Percentiles rank a stretch among this genome's conserved stretches.
phyloP scores from a whole-genome alignment of 345 rosid genomes.

The Eucalyptus marginata region DNA sequence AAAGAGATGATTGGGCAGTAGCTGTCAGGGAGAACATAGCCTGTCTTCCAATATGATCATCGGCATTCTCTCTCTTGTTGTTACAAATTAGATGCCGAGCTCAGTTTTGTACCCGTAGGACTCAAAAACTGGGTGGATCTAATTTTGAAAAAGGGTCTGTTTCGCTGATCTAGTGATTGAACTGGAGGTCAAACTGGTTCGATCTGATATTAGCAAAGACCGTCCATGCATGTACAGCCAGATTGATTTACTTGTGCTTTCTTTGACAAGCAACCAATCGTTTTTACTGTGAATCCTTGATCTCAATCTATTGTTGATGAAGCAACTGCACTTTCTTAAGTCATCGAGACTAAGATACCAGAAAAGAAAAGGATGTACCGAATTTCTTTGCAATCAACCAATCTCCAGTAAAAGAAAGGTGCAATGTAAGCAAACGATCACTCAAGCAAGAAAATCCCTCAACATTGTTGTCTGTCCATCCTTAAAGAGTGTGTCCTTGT shows the following conservation, averaged over 20 bases:
- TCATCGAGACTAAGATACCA: neutral
- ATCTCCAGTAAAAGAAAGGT: neutral
- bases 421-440: neutral
- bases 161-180: too few relatives aligned
- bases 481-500: slow-evolving; percentile 57
- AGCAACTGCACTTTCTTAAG: neutral
- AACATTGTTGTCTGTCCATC: slow-evolving; percentile 60
- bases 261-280: neutral
- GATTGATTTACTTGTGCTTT: neutral
- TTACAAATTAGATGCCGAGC: neutral
- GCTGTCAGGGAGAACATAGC: too few relatives aligned
- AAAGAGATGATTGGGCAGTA: too few relatives aligned
- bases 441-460: neutral
- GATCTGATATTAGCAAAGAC: neutral
- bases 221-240: neutral
- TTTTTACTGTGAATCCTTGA: neutral
- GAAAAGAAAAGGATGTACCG: too few relatives aligned
- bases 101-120: neutral
- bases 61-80: too few relatives aligned
- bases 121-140: too few relatives aligned
- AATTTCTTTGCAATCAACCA: neutral
- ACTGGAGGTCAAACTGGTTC: too few relatives aligned
- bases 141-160: too few relatives aligned
- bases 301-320: neutral
- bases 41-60: too few relatives aligned